Evolutionary conservation across 2,329 filamentous ascomycete genomes (phyloP).

Genomic region (Cladorrhinum sp.): DNA sequence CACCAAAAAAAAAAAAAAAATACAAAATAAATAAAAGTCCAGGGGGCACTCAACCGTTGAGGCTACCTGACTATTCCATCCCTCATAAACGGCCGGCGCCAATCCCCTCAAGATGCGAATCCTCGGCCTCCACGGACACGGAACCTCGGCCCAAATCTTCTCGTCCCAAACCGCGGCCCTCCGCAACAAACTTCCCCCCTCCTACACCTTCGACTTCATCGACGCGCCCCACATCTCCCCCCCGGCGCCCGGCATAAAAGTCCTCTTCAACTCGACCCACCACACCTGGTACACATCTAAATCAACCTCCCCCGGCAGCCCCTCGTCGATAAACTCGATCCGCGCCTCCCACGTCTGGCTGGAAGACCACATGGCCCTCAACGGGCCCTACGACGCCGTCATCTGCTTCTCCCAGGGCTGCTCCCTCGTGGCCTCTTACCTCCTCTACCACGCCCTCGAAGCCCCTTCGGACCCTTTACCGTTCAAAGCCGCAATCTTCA

Average conservation of each 20-base stretch:
- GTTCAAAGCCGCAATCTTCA: slow-evolving; percentile 40
- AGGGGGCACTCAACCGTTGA: too few relatives aligned
- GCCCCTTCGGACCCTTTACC: slow-evolving; percentile 30
- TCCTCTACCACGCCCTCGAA: slow-evolving; percentile 38
- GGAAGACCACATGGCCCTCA: slow-evolving; percentile 31
- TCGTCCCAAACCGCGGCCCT: slow-evolving; percentile 36
- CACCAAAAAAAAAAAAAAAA: background rate
- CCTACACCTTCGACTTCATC: slow-evolving; percentile 35
- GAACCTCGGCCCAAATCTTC: slow-evolving; percentile 38
- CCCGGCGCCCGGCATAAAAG: slow-evolving; percentile 35
- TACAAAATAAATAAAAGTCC: too few relatives aligned
- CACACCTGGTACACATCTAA: slow-evolving; percentile 36
- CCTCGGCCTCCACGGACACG: slow-evolving; percentile 38
- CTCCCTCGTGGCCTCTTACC: slow-evolving; percentile 37
- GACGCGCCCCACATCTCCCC: slow-evolving; percentile 33
- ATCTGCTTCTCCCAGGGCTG: slow-evolving; percentile 41
- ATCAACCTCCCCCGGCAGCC: slow-evolving; percentile 13
- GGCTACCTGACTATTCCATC: too few relatives aligned
- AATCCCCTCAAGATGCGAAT: slow-evolving; percentile 30
- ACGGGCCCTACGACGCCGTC: slow-evolving; percentile 37
- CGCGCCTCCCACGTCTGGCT: slow-evolving; percentile 36
- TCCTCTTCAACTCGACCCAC: slow-evolving; percentile 31
- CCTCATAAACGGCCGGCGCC: too few relatives aligned
- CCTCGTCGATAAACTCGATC: slow-evolving; percentile 30
- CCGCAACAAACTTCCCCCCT: slow-evolving; percentile 32